A percentile compares a stretch with the other conserved stretches of the same genome.
These are phyloP conservation scores for Lithohypha guttulata DNA, from an alignment of 2,329 filamentous ascomycete species.

Conservation along the genomic window DNA sequence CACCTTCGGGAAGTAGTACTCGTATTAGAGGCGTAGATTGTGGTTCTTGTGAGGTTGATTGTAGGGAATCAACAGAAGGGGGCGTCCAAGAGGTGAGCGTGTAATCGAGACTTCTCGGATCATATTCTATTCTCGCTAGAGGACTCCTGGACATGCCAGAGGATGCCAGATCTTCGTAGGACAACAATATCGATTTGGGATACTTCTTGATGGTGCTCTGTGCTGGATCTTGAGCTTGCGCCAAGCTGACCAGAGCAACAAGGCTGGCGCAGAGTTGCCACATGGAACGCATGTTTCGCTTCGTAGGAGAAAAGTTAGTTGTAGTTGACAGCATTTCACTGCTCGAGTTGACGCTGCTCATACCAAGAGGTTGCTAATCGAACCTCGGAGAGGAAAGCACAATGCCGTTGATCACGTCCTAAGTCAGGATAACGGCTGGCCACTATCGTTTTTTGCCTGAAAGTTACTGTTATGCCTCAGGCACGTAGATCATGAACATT, in stretches of 20 bases:
- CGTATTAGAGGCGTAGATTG: slow-evolving; percentile 45
- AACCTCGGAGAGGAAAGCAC: too few relatives aligned
- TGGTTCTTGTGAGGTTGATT: slow-evolving; percentile 27
- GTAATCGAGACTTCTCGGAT: slow-evolving; percentile 28
- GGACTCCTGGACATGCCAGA: slow-evolving; percentile 13
- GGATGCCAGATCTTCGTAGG: slow-evolving; percentile 19
- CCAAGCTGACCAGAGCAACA: background rate
- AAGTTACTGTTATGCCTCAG: too few relatives aligned
- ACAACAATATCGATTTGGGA: slow-evolving; percentile 19
- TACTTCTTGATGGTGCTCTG: slow-evolving; percentile 9
- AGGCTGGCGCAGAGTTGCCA: background rate
- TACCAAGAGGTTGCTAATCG: too few relatives aligned
- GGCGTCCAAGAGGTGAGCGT: slow-evolving; percentile 31
- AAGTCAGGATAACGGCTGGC: too few relatives aligned
- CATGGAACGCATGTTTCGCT: background rate
- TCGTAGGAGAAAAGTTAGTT: background rate
- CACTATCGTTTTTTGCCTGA: too few relatives aligned
- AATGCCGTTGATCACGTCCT: too few relatives aligned
- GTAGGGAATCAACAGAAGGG: slow-evolving; percentile 19
- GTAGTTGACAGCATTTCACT: too few relatives aligned
- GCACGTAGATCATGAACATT: too few relatives aligned
- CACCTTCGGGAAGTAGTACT: slow-evolving; percentile 23
- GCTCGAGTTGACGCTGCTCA: too few relatives aligned
- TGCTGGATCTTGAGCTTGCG: background rate
- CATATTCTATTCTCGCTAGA: slow-evolving; percentile 33